Percentiles rank a stretch among this genome's conserved stretches.
Conservation (phyloP, 225 moss, liverwort and hornwort species). For the Bryum argenteum region DNA sequence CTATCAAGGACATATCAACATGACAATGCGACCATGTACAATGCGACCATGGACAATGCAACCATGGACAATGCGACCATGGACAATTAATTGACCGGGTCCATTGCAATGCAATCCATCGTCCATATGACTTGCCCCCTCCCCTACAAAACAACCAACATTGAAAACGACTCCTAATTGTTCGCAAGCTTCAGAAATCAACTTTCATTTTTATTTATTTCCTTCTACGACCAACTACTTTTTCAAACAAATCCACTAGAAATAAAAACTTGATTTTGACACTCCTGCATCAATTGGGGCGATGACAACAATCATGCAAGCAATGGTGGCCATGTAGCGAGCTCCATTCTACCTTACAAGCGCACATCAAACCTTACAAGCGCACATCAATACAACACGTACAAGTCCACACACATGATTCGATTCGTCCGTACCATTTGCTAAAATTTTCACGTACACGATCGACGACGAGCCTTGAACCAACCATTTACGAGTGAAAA, state of each 20-base stretch:
- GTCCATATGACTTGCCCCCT: neutral
- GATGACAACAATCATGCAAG: neutral
- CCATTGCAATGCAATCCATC: neutral
- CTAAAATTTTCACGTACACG: no score
- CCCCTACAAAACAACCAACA: neutral
- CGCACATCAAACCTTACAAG: no score
- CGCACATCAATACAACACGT: no score
- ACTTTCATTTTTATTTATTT: no score
- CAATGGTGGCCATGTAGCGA: no score
- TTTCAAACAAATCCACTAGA: neutral
- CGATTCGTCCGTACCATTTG: no score
- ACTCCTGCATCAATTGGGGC: neutral
- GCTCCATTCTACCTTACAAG: no score
- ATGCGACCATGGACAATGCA: constrained; percentile 26
- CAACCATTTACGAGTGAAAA: no score
- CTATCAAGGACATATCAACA: constrained; percentile 16
- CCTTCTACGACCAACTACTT: no score
- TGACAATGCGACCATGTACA: neutral
- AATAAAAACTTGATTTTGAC: neutral
- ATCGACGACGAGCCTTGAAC: no score
- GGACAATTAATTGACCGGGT: constrained; percentile 20
- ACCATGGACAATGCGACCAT: no score
- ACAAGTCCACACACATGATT: no score
- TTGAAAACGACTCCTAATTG: neutral
- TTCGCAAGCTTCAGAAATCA: neutral